Evolutionary conservation across 2,329 filamentous ascomycete species (phyloP).

Genomic region (Pseudocercospora fuligena): DNA sequence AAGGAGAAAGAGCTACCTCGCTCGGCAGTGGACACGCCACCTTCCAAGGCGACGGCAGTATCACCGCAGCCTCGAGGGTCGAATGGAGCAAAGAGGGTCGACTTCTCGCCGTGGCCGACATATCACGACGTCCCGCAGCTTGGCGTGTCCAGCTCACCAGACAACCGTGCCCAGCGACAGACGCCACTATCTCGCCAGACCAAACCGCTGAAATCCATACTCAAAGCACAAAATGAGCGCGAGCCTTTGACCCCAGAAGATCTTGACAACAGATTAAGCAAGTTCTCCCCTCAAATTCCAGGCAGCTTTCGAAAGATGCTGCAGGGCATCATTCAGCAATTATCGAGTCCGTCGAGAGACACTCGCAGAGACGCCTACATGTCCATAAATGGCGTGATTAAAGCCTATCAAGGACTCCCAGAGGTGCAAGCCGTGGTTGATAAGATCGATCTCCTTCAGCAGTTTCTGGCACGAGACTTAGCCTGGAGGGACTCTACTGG

Average conservation of each 20-base stretch:
- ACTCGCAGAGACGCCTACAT: conserved; percentile 85
- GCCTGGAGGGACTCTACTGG: conserved; percentile 58
- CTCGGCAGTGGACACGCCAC: conserved; percentile 25
- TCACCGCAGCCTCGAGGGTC: conserved; percentile 44
- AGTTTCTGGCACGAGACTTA: conserved; percentile 85
- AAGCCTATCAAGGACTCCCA: conserved; percentile 80
- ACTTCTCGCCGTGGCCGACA: conserved; percentile 63
- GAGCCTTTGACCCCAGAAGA: conserved; percentile 44
- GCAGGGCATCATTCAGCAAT: conserved; percentile 79
- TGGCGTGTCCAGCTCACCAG: conserved; percentile 45
- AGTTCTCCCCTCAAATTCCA: conserved; percentile 53
- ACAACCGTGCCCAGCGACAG: conserved; percentile 39
- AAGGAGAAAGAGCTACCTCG: conserved; percentile 6
- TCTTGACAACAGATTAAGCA: conserved; percentile 47
- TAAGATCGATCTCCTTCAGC: conserved; percentile 77
- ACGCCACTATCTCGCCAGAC: conserved; percentile 55
- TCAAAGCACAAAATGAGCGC: conserved; percentile 68
- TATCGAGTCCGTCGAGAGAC: conserved; percentile 73
- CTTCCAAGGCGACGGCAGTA: conserved; percentile 29
- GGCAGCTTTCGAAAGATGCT: conserved; percentile 77
- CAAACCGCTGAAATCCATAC: conserved; percentile 72
- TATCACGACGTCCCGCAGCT: conserved; percentile 46
- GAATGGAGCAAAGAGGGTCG: conserved; percentile 60
- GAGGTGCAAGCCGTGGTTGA: conserved; percentile 72
- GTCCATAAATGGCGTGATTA: conserved; percentile 74